Evolutionary conservation across 2,329 filamentous ascomycete species (phyloP).

Genomic region (Decorospora gaudefroyi): DNA sequence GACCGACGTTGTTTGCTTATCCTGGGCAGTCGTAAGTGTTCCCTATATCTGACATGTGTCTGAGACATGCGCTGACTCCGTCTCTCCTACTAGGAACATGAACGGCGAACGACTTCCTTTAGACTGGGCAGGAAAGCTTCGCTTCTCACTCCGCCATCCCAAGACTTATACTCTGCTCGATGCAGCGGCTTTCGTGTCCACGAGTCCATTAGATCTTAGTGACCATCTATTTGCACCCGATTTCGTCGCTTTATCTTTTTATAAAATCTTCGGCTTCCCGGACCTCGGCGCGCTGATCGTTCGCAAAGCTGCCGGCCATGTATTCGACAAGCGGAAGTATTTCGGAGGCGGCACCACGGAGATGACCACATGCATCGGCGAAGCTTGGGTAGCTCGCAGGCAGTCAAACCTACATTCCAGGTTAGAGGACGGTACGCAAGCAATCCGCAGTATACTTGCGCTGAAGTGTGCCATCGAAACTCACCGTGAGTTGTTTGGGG

Average conservation of each 20-base stretch:
- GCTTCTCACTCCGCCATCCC: conserved; percentile 47
- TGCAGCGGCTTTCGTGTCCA: conserved; percentile 68
- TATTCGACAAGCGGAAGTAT: conserved; percentile 61
- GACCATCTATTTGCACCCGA: conserved; percentile 69
- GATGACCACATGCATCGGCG: conserved; percentile 59
- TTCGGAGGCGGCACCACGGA: conserved; percentile 69
- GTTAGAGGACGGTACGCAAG: conserved; percentile 69
- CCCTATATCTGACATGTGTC: no score
- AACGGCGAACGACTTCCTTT: conserved; percentile 76
- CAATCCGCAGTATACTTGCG: conserved; percentile 68
- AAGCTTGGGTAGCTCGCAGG: conserved; percentile 61
- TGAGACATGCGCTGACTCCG: background rate
- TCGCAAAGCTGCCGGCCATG: conserved; percentile 66
- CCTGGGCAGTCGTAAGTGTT: conserved; percentile 71
- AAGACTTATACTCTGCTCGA: conserved; percentile 70
- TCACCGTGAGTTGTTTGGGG: conserved; percentile 61
- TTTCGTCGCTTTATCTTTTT: conserved; percentile 83
- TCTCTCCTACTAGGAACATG: conserved; percentile 63
- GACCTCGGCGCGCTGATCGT: conserved; percentile 86
- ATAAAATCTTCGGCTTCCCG: conserved; percentile 96
- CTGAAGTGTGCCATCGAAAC: conserved; percentile 63
- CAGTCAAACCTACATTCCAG: conserved; percentile 60
- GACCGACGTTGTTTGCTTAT: conserved; percentile 67
- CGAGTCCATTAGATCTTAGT: conserved; percentile 61
- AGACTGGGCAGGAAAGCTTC: conserved; percentile 54